These are phyloP conservation scores for Colletotrichum kahawae DNA, from an alignment of 2,329 filamentous ascomycete genomes.

Conservation along the genomic window DNA sequence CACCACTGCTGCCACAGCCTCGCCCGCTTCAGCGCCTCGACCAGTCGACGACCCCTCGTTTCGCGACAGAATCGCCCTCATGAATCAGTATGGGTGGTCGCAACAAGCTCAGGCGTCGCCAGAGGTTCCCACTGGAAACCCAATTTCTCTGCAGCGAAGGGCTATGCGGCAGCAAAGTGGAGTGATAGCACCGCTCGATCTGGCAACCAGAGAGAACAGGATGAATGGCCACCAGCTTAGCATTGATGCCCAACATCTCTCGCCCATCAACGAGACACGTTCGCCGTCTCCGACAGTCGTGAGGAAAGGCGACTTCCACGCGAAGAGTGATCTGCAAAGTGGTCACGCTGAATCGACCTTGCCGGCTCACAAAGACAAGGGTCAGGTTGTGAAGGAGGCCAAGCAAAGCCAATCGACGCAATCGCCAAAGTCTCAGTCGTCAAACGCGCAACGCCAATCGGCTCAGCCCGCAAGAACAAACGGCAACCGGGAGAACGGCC, in stretches of 20 bases:
- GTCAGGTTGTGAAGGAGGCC: slow-evolving; percentile 29
- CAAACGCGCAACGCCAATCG: slow-evolving; percentile 32
- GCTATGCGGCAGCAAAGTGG: slow-evolving; percentile 49
- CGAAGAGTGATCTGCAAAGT: slow-evolving; percentile 3
- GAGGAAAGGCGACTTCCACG: slow-evolving; percentile 43
- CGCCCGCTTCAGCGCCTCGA: slow-evolving; percentile 5
- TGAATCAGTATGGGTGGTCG: slow-evolving; percentile 29
- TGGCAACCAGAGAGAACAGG: slow-evolving; percentile 53
- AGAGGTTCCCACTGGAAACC: slow-evolving; percentile 30
- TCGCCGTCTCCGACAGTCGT: slow-evolving; percentile 71
- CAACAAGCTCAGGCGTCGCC: slow-evolving; percentile 17
- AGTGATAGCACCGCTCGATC: slow-evolving; percentile 60
- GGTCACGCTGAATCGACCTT: background rate
- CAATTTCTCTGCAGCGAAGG: slow-evolving; percentile 41
- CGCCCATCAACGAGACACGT: slow-evolving; percentile 76
- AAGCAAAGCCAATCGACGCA: slow-evolving; percentile 27
- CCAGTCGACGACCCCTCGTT: slow-evolving; percentile 43
- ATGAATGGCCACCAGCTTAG: slow-evolving; percentile 35
- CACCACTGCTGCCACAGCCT: slow-evolving; percentile 10
- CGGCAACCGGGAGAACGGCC: slow-evolving; percentile 54
- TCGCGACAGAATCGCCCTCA: slow-evolving; percentile 45
- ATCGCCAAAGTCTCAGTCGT: slow-evolving; percentile 22
- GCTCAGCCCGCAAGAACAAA: slow-evolving; percentile 39
- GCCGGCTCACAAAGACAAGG: slow-evolving; percentile 1
- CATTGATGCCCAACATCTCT: slow-evolving; percentile 60